Conservation (phyloP, 305 asterid genomes). For the Coffea humblotiana region DNA sequence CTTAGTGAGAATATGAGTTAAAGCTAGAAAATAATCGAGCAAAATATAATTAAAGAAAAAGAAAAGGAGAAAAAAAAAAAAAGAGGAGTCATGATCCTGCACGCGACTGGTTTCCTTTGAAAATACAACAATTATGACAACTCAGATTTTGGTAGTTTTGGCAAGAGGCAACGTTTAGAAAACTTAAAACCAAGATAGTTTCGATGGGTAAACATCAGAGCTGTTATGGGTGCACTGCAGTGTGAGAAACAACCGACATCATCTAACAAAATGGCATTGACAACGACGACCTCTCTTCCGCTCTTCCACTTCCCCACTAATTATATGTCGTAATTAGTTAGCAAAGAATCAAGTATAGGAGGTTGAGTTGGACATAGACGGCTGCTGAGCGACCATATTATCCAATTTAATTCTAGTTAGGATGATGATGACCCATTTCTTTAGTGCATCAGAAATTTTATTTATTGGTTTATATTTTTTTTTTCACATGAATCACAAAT, state of each 20-base stretch:
- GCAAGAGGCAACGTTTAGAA: neutral
- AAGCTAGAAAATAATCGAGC: neutral
- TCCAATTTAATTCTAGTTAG: neutral
- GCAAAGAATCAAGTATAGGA: neutral
- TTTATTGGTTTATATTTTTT: neutral
- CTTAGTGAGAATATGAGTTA: too few relatives aligned
- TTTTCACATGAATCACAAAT: neutral
- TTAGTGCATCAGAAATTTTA: neutral
- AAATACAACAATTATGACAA: neutral
- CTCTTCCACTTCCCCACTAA: neutral
- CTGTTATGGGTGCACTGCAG: slow-evolving; percentile 5
- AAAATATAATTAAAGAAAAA: neutral
- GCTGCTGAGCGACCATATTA: slow-evolving; percentile 4
- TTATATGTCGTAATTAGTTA: neutral
- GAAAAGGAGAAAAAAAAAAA: too few relatives aligned
- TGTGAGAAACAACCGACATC: slow-evolving; percentile 6
- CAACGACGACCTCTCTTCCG: neutral
- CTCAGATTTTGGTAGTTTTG: neutral
- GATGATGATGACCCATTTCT: neutral
- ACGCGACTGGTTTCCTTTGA: neutral
- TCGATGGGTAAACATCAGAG: slow-evolving; percentile 10
- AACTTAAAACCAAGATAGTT: neutral
- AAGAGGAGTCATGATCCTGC: neutral
- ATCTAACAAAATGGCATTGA: neutral
- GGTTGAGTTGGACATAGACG: slow-evolving; percentile 1